These are phyloP conservation scores for Vaccinium myrtillus DNA, from an alignment of 148 eudicot genomes.

Conservation along the genomic window DNA sequence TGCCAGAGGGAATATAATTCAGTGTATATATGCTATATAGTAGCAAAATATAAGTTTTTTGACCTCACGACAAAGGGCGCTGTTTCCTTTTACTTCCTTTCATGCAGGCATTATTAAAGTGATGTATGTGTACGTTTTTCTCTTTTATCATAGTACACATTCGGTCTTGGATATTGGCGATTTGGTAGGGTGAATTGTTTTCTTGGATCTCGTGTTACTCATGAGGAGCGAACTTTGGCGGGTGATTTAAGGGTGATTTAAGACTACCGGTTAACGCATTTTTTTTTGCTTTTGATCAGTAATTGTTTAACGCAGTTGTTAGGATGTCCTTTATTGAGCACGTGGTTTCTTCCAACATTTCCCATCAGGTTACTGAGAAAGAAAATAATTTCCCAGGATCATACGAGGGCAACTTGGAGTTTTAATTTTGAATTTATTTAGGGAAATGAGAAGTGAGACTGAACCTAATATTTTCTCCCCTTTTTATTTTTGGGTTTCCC, in stretches of 20 bases:
- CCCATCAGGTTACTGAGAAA: background rate
- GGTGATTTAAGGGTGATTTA: background rate
- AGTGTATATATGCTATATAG: constrained; percentile 16
- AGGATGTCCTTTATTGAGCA: background rate
- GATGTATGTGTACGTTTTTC: background rate
- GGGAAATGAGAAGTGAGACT: background rate
- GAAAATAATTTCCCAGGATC: no score
- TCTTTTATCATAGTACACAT: background rate
- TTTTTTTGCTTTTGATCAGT: background rate
- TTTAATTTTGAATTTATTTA: background rate
- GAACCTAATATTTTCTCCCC: no score
- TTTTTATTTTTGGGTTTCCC: no score
- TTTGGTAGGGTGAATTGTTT: background rate
- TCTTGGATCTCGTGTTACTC: background rate
- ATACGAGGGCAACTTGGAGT: background rate
- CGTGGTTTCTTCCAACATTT: background rate
- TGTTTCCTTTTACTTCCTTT: background rate
- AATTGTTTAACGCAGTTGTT: background rate
- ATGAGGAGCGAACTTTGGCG: background rate
- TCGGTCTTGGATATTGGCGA: background rate
- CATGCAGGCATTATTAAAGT: background rate
- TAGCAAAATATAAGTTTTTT: constrained; percentile 2
- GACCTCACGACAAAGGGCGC: constrained; percentile 3
- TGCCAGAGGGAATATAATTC: background rate
- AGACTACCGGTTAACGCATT: background rate